Evolutionary conservation across 768 basidiomycete species (phyloP).

Genomic region (Lentinula edodes): DNA sequence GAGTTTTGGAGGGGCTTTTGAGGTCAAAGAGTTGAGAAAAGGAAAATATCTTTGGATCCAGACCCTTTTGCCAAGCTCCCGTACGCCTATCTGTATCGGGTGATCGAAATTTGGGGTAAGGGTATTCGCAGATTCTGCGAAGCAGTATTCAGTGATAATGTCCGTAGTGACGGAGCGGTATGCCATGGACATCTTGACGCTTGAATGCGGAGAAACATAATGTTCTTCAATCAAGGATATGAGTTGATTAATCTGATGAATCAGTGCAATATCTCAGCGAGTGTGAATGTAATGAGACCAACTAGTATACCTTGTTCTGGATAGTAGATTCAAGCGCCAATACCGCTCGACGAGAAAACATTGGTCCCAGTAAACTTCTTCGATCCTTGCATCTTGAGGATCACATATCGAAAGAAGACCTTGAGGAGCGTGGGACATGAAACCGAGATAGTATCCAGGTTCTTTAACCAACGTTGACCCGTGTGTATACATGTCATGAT

Average conservation of each 20-base stretch:
- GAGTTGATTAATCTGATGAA: neutral
- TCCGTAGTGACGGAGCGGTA: slow-evolving; percentile 29
- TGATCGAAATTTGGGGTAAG: slow-evolving; percentile 28
- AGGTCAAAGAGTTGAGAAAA: slow-evolving; percentile 2
- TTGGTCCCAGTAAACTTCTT: slow-evolving; percentile 11
- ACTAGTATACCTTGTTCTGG: slow-evolving; percentile 7
- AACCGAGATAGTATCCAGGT: slow-evolving; percentile 2
- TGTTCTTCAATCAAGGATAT: neutral
- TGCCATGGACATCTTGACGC: slow-evolving; percentile 26
- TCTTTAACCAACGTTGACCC: slow-evolving; percentile 19
- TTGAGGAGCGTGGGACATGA: neutral
- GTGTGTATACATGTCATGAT: slow-evolving; percentile 25
- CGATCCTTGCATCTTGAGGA: slow-evolving; percentile 11
- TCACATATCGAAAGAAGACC: neutral
- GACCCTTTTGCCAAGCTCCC: slow-evolving; percentile 1
- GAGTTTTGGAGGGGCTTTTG: neutral
- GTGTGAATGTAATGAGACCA: neutral
- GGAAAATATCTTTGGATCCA: slow-evolving; percentile 10
- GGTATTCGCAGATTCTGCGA: slow-evolving; percentile 20
- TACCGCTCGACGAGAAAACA: slow-evolving; percentile 14
- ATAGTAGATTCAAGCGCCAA: slow-evolving; percentile 9
- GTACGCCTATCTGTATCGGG: slow-evolving; percentile 6
- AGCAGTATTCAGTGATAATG: slow-evolving; percentile 17
- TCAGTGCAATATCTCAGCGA: neutral
- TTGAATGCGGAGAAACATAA: slow-evolving; percentile 32